Evolutionary conservation across 495 filamentous ascomycete genomes (phyloP), one percentile per base, ranked within the genome.

Genomic region (Xanthoparmelia taractica): DNA sequence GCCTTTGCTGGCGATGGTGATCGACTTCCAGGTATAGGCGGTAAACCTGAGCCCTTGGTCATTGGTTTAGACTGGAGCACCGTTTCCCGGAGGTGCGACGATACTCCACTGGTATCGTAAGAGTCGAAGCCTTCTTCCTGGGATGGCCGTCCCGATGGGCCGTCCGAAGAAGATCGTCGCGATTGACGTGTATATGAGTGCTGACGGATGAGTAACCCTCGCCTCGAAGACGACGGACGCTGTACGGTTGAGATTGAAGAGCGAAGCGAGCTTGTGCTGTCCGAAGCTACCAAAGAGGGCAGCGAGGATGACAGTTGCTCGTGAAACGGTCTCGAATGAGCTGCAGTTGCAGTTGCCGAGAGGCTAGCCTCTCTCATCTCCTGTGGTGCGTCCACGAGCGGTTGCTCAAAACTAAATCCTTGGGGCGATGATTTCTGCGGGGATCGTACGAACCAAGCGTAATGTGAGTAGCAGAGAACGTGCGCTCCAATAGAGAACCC

Each of bases 21-120:
- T 15, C 69, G 54, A 43, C 66, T 68, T 34, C 69, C 69, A 20
- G 69, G 69, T 50, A 71, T 71, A 2, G 69, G 65, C 47, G 66
- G 58, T 34, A 71, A 54, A 48, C 61, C 60, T 52, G 61, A 66
- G 37, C 59, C 56, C 58, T 65, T 68, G 11, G 52, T 48, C 12
- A 59, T 52, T 31, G 67, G 62, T 57, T 70, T 67, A 18, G 67
- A 66, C 40, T 69, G 67, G 20, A 81, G 56, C 1, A 85, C 77
- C 12, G 82, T 77, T 45, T 85, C 80, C 45, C 80, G 75, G 56
- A 80, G 79, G 63, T 83, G 80, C 2, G 80, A 72, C 64, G 85
- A 84, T 2, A 88, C 85, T 0, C 74, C 74, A 2, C 82, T 86
- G 0, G 84, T 87, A 67, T 89, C 86, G 85, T 84, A 89, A 8